phyloP scores from a whole-genome alignment of 164 flowering plant species.

The Tinospora cordifolia region DNA sequence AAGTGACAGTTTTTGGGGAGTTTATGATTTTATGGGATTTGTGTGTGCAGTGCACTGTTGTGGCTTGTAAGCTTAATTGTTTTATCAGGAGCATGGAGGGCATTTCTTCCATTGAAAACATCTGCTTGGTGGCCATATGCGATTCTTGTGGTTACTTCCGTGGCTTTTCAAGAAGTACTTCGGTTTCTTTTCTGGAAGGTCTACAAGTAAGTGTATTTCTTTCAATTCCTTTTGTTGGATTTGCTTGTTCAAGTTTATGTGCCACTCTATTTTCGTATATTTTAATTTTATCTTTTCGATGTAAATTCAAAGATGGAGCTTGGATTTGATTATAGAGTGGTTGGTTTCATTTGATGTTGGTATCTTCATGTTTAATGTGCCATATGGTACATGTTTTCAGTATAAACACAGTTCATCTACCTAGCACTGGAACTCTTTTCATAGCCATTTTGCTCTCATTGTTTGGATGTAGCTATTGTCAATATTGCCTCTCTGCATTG shows the following conservation, averaged over 20 bases:
- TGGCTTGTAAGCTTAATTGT: slow-evolving; percentile 85
- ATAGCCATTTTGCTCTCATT: too few relatives aligned
- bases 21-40: slow-evolving; percentile 11
- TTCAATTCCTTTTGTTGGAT: background rate
- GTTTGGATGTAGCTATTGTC: too few relatives aligned
- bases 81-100: slow-evolving; percentile 77
- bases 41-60: slow-evolving; percentile 54
- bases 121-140: slow-evolving; percentile 67
- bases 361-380: too few relatives aligned
- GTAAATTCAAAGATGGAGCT: too few relatives aligned
- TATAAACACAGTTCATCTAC: too few relatives aligned
- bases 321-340: too few relatives aligned
- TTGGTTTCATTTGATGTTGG: too few relatives aligned
- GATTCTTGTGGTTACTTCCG: slow-evolving; percentile 59
- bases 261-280: too few relatives aligned
- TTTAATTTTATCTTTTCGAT: too few relatives aligned
- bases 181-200: slow-evolving; percentile 73
- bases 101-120: slow-evolving; percentile 75
- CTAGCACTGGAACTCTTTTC: too few relatives aligned
- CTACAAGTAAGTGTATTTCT: slow-evolving; percentile 49
- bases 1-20: background rate
- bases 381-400: too few relatives aligned
- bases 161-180: slow-evolving; percentile 76
- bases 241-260: background rate
- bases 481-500: too few relatives aligned